Base-by-base conservation (phyloP, 345 rosid species). In the Pugionium dolabratum region DNA sequence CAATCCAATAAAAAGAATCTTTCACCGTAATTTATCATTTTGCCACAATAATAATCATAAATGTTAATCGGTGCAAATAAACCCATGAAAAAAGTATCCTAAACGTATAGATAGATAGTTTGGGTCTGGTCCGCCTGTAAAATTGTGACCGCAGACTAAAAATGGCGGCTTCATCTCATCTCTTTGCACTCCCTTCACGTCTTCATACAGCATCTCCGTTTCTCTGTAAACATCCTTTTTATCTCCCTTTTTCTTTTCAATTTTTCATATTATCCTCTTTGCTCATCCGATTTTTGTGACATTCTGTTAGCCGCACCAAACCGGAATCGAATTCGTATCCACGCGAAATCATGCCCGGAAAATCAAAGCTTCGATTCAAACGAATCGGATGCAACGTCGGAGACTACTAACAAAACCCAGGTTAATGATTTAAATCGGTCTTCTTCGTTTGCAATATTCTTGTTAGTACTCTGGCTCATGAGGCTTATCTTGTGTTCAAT, bases 81-180 rank as follows among this genome's bases (percentile, higher is more conserved):
- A 18, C 18, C 18, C 18, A 18, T 18, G 18, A 3, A 2, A 45
- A 60, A 32, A 26, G 18, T 18, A 56, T 36, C 56, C 3, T 0
- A 40, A 67, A 67, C 28, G 33, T 59, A 43, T 34, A 69, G 35
- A 28, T 29, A 4, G 59, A 18, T 18, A 18, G 18, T 18, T 7
- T 52, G 53, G 34, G 53, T 69, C 39, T 43, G 60, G 60, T 60
- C 57, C n/a, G 67, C 32, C 3, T 42, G 67, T 59, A 7, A 59
- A n/a, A 69, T 9, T 60, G 59, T 69, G 66, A 69, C 73, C 73
- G 73, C 66, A 69, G 31, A 69, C 25, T 31, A 31, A 49, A 62
- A 56, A 71, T 64, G 75, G 70, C 59, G 11, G 51, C 70, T 57
- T 64, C 76, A 64, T 64, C 76, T 64, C 71, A 57, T 72, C 76